Conservation (phyloP, 106 monocot species). For the Alisma plantagoaquatica region DNA sequence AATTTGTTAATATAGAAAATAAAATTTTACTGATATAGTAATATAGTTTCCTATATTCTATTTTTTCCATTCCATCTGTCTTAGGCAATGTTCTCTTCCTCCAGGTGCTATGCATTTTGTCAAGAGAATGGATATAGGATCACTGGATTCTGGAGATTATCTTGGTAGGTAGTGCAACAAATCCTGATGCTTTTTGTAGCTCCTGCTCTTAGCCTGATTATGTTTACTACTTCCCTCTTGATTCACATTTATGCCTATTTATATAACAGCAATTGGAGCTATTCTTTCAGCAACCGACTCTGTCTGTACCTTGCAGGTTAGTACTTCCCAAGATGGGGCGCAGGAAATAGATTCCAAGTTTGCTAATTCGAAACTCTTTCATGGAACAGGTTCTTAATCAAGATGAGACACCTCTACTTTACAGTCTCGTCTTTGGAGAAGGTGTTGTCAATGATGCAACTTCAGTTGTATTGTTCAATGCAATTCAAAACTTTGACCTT, state of each 20-base stretch:
- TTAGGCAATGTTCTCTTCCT: constrained; percentile 3
- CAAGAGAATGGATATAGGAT: constrained; percentile 51
- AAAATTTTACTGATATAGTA: too few species aligned
- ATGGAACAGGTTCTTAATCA: constrained; percentile 96
- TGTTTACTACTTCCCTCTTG: too few species aligned
- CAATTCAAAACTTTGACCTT: constrained; percentile 90
- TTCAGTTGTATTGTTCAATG: constrained; percentile 93
- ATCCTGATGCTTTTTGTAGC: background rate
- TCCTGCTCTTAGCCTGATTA: too few species aligned
- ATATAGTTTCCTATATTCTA: too few species aligned
- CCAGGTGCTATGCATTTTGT: constrained; percentile 70
- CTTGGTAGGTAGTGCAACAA: constrained; percentile 39
- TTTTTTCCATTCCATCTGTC: background rate
- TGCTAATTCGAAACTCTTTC: too few species aligned
- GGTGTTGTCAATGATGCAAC: constrained; percentile 99
- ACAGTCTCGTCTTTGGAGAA: constrained; percentile 96
- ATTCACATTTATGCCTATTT: background rate
- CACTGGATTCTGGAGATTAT: constrained; percentile 64
- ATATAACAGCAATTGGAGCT: constrained; percentile 81
- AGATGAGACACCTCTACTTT: constrained; percentile 94
- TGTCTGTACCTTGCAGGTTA: constrained; percentile 97
- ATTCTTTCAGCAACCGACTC: constrained; percentile 99
- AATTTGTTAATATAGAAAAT: too few species aligned
- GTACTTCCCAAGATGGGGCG: too few species aligned
- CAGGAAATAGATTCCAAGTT: too few species aligned